A percentile compares a stretch with the other conserved stretches of the same genome.
Conservation (phyloP, 495 filamentous ascomycete genomes). For the Aspergillus conjunctus region DNA sequence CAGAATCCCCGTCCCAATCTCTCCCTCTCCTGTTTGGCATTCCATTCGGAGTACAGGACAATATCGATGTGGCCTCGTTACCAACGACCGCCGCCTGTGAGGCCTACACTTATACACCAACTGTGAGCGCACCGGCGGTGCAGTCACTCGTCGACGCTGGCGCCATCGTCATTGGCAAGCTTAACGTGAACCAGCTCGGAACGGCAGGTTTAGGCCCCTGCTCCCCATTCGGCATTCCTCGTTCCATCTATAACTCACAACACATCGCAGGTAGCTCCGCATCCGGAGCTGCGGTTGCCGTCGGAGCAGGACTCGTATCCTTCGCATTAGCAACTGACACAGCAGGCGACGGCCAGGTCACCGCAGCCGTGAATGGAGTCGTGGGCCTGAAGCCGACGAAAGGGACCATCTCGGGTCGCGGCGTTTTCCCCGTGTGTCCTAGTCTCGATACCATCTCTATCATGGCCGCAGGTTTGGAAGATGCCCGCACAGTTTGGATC, state of each 20-base stretch:
- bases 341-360: not conserved
- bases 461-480: not conserved
- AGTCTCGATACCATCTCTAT: conserved; percentile 4
- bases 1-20: not conserved
- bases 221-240: not conserved
- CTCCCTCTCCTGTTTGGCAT: conserved; percentile 3
- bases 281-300: not conserved
- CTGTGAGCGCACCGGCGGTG: not conserved
- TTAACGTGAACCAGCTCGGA: not conserved
- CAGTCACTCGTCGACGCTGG: conserved; percentile 5
- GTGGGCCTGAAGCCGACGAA: not conserved
- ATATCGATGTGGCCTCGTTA: conserved; percentile 1
- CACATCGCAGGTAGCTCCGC: not conserved
- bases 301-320: not conserved
- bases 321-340: conserved; percentile 8
- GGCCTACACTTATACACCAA: not conserved
- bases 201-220: not conserved
- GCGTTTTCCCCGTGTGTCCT: not conserved
- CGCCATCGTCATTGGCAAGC: conserved; percentile 1
- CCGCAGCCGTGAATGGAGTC: not conserved
- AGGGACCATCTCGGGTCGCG: not conserved
- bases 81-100: not conserved
- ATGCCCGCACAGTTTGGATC: conserved; percentile 6
- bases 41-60: conserved; percentile 4
- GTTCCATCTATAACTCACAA: not conserved